Evolutionary conservation across 1,284 basidiomycete genomes (phyloP), one percentile per base, ranked within the genome.

Genomic region (Ustilago xerochloae): DNA sequence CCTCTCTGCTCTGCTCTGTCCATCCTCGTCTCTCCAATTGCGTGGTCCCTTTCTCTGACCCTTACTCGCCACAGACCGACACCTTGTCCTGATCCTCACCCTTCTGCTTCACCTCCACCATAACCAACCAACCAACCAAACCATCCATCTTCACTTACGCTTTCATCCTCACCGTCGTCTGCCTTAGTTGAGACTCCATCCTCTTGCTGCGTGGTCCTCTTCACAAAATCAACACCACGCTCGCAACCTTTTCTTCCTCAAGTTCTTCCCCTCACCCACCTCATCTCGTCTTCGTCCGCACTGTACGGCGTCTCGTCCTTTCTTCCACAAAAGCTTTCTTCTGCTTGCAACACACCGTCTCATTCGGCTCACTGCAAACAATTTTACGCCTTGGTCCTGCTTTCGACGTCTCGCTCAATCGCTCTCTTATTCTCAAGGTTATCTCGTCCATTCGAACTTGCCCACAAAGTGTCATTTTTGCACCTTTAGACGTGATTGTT

Each of bases 121-220:
- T 18, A 16, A 5, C 38, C 41, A 12, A 41, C 9, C 45, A 38
- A 59, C 51, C 65, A 59, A 55, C 60, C 55, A 45, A 9, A 63
- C 56, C 47, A 36, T 56, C 56, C 39, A 32, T 13, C 36, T 13
- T 2, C 20, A 24, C 48, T 16, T 3, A 20, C 13, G 46, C 39
- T 36, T 50, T 52, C 30, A 28, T 16, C 48, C 12, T 20, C 49
- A 29, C 30, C 45, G n/a, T 46, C 57, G 58, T 69, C 66, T 69
- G 66, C 66, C 66, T 69, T 69, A 63, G 60, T 63, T 39, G 65
- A 68, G 65, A 68, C 65, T 55, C 41, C n/a, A 41, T 24, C 47
- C 30, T 45, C 46, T 30, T 43, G 33, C 51, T 41, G 26, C 51
- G 47, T 49, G 51, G 39, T 43, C 12, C 49, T 35, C 20, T 30